phyloP scores from a whole-genome alignment of 2,329 filamentous ascomycete species.

The Hortaea werneckii region DNA sequence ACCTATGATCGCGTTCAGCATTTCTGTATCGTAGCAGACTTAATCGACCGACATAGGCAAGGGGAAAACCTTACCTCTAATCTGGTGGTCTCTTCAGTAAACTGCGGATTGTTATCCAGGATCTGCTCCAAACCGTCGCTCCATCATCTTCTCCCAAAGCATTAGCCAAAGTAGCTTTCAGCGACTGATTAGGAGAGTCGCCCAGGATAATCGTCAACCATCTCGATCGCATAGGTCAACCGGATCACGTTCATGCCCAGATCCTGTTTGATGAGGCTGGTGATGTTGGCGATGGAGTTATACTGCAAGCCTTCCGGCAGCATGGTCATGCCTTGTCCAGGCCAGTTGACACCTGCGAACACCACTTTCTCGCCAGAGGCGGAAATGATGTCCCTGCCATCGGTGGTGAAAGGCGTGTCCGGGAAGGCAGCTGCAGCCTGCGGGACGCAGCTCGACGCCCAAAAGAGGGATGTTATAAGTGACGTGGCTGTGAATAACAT shows the following conservation, averaged over 20 bases:
- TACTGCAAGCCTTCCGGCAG: conserved; percentile 55
- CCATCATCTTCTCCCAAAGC: background rate
- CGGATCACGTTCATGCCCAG: conserved; percentile 55
- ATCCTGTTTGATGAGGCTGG: conserved; percentile 46
- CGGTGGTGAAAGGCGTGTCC: background rate
- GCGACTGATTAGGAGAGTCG: conserved; percentile 33
- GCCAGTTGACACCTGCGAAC: conserved; percentile 52
- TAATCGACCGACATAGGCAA: too few relatives aligned
- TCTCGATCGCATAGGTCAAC: conserved; percentile 53
- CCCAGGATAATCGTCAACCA: conserved; percentile 41
- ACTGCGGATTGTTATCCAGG: background rate
- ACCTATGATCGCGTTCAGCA: too few relatives aligned
- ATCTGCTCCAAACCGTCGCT: background rate
- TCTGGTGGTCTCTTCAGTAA: background rate
- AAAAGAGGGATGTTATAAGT: too few relatives aligned
- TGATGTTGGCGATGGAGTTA: conserved; percentile 45
- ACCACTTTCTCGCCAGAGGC: conserved; percentile 26
- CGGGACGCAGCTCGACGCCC: background rate
- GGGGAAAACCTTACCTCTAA: too few relatives aligned
- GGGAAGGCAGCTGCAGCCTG: background rate
- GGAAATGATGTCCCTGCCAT: conserved; percentile 23
- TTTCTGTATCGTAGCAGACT: too few relatives aligned
- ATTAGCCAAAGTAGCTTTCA: background rate
- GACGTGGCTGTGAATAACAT: too few relatives aligned
- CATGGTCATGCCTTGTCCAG: conserved; percentile 53